Evolutionary conservation across 768 basidiomycete species (phyloP).

Genomic region (Naganishia friedmannii): DNA sequence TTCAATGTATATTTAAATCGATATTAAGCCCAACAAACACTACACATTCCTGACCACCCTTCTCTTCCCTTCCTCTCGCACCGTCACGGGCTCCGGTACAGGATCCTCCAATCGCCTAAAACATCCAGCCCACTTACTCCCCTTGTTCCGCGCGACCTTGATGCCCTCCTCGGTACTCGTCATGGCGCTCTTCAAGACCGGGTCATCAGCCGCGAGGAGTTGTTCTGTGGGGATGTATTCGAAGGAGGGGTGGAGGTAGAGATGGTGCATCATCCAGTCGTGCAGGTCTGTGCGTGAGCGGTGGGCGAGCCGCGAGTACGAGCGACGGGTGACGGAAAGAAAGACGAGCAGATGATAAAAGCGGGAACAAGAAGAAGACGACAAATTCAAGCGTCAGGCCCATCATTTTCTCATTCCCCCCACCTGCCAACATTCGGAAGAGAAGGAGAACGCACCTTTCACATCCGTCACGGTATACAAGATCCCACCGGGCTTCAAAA

Average conservation of each 20-base stretch:
- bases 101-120: conserved; percentile 64
- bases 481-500: conserved; percentile 86
- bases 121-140: conserved; percentile 88
- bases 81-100: conserved; percentile 1
- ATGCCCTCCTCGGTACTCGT: conserved; percentile 90
- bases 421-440: not conserved
- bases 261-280: conserved; percentile 89
- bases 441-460: conserved; percentile 49
- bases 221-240: conserved; percentile 71
- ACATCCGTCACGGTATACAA: conserved; percentile 99
- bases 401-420: not conserved
- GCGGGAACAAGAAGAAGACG: not conserved
- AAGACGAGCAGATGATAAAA: not conserved
- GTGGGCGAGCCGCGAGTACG: not conserved
- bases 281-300: conserved; percentile 63
- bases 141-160: conserved; percentile 88
- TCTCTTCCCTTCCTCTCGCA: not conserved
- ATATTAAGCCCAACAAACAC: too few species aligned
- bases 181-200: conserved; percentile 57
- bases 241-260: conserved; percentile 84
- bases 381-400: not conserved
- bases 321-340: not conserved
- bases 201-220: conserved; percentile 56
- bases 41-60: conserved; percentile 10
- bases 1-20: too few species aligned